Evolutionary conservation across 2,329 filamentous ascomycete genomes (phyloP), one percentile per base, ranked within the genome.

Genomic region (Phaeosphaeriaceae sp.): DNA sequence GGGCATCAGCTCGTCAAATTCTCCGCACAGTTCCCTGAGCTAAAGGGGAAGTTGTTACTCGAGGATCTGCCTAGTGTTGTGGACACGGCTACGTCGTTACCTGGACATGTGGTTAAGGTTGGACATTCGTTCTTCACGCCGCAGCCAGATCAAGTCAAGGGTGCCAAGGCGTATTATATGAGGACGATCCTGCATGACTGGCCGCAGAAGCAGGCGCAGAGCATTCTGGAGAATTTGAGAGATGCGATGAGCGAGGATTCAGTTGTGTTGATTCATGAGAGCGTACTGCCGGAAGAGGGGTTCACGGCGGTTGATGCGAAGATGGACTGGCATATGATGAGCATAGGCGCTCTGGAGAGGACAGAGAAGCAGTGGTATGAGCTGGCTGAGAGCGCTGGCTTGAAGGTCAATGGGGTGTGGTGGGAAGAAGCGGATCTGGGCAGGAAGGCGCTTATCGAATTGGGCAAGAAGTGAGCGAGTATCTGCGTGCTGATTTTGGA

Each of bases 311-410:
- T 73, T 15, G 51, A 65, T 27, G 76, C 73, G 1, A 63, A 66
- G 13, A 60, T 80, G 33, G 81, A 83, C 63, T 67, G 80, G 51
- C 68, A 75, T 33, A 80, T 83, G 79, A 77, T 82, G 76, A 61
- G 73, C 6, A 65, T 77, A 48, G 72, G 72, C 2, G 72, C 74
- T 1, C 67, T 70, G 52, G 79, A 82, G 62, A 69, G 79, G 21
- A 80, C 76, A 1, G 76, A 79, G 58, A 63, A 53, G n/a, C 73
- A 81, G 49, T 82, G 78, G 76, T 66, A 61, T 27, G 53, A 59
- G 17, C 44, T 80, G 54, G 48, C 78, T 1, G 70, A 72, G 25
- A 65, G 65, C 6, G 69, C 66, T 5, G 77, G 79, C 1, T 56
- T 81, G 31, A 73, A 70, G 58, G 69, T 82, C 7, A 69, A 72